Conservation (phyloP, 192 early-diverging fungal genomes). For the Phlyctochytrium bullatum region DNA sequence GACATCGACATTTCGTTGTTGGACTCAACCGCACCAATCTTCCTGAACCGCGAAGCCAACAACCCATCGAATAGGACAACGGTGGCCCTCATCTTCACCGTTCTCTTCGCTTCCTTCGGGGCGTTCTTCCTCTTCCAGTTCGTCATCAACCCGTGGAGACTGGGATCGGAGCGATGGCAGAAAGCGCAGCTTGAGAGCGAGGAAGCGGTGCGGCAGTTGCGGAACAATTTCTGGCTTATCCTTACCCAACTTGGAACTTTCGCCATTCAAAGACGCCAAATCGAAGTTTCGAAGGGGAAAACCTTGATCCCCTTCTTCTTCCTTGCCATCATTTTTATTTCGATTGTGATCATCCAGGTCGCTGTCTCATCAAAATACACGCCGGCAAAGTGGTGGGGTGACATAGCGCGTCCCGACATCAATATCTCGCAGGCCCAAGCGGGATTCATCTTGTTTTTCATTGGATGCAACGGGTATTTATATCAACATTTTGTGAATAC, state of each 20-base stretch:
- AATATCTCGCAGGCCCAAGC: conserved; percentile 21
- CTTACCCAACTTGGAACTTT: conserved; percentile 14
- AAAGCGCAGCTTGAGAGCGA: background rate
- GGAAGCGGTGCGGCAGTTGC: conserved; percentile 4
- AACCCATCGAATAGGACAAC: conserved; percentile 15
- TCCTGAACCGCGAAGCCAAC: conserved; percentile 14
- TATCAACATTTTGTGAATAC: background rate
- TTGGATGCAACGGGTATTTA: conserved; percentile 11
- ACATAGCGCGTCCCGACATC: conserved; percentile 1
- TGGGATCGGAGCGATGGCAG: conserved; percentile 21
- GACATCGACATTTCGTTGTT: background rate
- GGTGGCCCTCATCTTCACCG: conserved; percentile 17
- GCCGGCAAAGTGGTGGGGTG: background rate
- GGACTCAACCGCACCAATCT: conserved; percentile 22
- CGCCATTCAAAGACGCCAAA: conserved; percentile 12
- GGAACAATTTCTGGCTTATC: conserved; percentile 12
- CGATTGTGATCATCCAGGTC: conserved; percentile 16
- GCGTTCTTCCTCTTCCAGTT: conserved; percentile 29
- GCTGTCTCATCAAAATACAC: conserved; percentile 7
- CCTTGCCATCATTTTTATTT: conserved; percentile 8
- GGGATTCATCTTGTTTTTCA: conserved; percentile 29
- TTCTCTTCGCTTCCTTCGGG: conserved; percentile 20
- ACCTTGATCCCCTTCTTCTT: conserved; percentile 20
- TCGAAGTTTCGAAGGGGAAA: background rate
- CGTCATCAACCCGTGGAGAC: conserved; percentile 18